phyloP scores from a whole-genome alignment of 768 basidiomycete species.

The Hydnomerulius pinastri region DNA sequence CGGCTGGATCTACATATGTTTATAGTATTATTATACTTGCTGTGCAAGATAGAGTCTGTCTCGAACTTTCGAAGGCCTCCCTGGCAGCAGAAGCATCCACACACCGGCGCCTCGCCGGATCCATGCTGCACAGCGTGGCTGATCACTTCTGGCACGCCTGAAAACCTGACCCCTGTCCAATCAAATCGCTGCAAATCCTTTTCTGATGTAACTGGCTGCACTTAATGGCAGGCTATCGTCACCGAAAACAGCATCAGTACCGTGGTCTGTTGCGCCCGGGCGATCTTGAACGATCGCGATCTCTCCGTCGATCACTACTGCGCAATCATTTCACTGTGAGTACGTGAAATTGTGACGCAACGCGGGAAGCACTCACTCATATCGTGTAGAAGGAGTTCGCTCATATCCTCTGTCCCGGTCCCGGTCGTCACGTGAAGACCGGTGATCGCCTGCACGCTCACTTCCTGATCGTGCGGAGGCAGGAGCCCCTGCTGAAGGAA shows the following conservation, averaged over 20 bases:
- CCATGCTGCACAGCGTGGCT: conserved; percentile 26
- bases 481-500: conserved; percentile 38
- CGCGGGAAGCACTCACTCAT: conserved; percentile 58
- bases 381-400: conserved; percentile 66
- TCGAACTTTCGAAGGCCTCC: conserved; percentile 10
- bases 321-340: conserved; percentile 16
- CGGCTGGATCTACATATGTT: not conserved
- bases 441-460: conserved; percentile 52
- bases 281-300: conserved; percentile 74
- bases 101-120: conserved; percentile 21
- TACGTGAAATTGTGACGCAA: conserved; percentile 17
- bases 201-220: not conserved
- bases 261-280: conserved; percentile 62
- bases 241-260: conserved; percentile 28
- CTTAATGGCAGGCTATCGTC: not conserved
- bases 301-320: conserved; percentile 71
- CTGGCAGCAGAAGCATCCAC: conserved; percentile 4
- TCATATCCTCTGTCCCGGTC: conserved; percentile 74
- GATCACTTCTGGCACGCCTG: conserved; percentile 10
- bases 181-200: not conserved
- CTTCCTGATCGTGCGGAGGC: conserved; percentile 43
- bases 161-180: not conserved
- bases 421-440: conserved; percentile 61
- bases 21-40: conserved; percentile 4
- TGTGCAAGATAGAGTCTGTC: not conserved